Percentiles rank a stretch among this genome's conserved stretches.
Evolutionary conservation across 192 early-diverging fungal species (phyloP).

Genomic region (Allomyces macrogynus): DNA sequence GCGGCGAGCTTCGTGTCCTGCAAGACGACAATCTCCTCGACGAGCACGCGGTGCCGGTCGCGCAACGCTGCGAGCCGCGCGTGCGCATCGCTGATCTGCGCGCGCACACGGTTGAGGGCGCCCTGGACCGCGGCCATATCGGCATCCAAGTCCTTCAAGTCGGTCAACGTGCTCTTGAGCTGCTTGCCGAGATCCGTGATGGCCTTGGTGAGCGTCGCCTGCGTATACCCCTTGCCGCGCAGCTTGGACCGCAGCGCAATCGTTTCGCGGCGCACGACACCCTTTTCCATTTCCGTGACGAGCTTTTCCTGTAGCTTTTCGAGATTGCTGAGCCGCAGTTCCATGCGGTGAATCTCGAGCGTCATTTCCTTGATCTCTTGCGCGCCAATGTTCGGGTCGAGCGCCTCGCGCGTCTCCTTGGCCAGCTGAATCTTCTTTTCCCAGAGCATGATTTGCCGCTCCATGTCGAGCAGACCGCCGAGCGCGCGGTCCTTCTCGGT

Average conservation of each 20-base stretch:
- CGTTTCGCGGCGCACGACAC: constrained; percentile 30
- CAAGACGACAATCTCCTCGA: constrained; percentile 7
- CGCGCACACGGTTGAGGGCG: constrained; percentile 9
- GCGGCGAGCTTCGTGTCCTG: not conserved
- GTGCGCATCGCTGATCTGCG: constrained; percentile 16
- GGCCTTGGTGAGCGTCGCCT: constrained; percentile 23
- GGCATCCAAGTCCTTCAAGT: constrained; percentile 27
- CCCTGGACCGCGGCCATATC: constrained; percentile 17
- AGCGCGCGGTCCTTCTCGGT: constrained; percentile 30
- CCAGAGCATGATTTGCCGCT: constrained; percentile 47
- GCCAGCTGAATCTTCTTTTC: constrained; percentile 47
- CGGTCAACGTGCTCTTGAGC: constrained; percentile 18
- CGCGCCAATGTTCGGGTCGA: constrained; percentile 40
- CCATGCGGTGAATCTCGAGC: constrained; percentile 42
- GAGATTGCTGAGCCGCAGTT: constrained; percentile 30
- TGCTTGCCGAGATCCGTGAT: constrained; percentile 30
- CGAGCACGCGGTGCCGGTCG: constrained; percentile 9
- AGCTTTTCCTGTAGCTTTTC: constrained; percentile 41
- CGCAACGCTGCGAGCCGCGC: constrained; percentile 5
- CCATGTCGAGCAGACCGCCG: constrained; percentile 30
- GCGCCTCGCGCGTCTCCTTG: constrained; percentile 38
- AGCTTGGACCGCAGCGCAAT: constrained; percentile 21
- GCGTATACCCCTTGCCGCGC: constrained; percentile 30
- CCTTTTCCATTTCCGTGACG: constrained; percentile 44
- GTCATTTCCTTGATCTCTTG: constrained; percentile 38